Conservation (phyloP, 2,329 filamentous ascomycete genomes). For the Myriangium duriaei region DNA sequence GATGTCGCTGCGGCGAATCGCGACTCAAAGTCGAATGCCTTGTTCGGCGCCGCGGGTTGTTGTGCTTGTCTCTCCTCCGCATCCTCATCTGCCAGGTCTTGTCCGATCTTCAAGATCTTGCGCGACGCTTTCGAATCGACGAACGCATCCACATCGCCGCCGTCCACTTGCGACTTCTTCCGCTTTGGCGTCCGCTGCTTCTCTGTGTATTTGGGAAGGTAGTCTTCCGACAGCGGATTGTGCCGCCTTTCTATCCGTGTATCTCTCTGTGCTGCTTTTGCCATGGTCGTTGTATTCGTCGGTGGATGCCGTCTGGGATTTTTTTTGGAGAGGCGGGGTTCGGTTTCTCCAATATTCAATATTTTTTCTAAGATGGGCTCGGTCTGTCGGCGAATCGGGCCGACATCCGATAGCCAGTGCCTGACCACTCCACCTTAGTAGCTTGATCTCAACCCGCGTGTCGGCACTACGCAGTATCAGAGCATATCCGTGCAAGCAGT, state of each 20-base stretch:
- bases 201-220: constrained; percentile 53
- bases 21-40: constrained; percentile 69
- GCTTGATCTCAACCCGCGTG: constrained; percentile 1
- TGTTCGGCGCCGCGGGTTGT: constrained; percentile 36
- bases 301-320: constrained; percentile 1
- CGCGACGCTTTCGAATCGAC: constrained; percentile 80
- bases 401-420: no score
- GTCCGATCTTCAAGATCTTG: constrained; percentile 80
- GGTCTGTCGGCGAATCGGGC: background rate
- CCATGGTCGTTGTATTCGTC: no score
- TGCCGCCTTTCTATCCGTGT: constrained; percentile 56
- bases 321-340: background rate
- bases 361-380: constrained; percentile 7
- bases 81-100: constrained; percentile 78
- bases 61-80: constrained; percentile 31
- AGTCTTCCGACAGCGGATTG: constrained; percentile 89
- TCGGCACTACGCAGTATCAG: no score
- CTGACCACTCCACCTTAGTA: no score
- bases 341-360: constrained; percentile 1
- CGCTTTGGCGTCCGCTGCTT: constrained; percentile 54
- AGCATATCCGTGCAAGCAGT: no score
- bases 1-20: constrained; percentile 37
- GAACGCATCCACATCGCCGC: constrained; percentile 51
- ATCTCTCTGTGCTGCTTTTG: constrained; percentile 52
- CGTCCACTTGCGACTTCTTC: constrained; percentile 46